These are phyloP conservation scores for Coemansia sp. DNA, from an alignment of 192 early-diverging fungal genomes.

Conservation along the genomic window DNA sequence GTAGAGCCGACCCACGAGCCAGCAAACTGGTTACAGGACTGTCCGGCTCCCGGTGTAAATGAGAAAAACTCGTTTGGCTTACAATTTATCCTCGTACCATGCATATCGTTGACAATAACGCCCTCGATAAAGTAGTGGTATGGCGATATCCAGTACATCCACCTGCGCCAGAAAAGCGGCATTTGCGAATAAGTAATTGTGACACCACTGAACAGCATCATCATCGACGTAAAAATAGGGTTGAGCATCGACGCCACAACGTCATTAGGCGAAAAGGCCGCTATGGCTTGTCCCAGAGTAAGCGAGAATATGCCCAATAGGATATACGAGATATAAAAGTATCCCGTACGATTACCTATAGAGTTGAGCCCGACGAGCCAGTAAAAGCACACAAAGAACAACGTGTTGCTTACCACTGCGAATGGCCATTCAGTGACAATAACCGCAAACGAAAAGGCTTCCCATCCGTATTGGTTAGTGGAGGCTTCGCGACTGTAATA, in stretches of 20 bases:
- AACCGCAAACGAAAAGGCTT: constrained; percentile 65
- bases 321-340: constrained; percentile 67
- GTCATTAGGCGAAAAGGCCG: constrained; percentile 64
- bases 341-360: constrained; percentile 56
- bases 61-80: constrained; percentile 54
- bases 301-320: constrained; percentile 68
- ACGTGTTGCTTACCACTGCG: constrained; percentile 60
- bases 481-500: constrained; percentile 71
- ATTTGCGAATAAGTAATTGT: constrained; percentile 64
- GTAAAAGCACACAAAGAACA: constrained; percentile 76
- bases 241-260: constrained; percentile 64
- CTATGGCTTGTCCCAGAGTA: constrained; percentile 72
- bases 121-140: constrained; percentile 72
- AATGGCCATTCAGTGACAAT: constrained; percentile 74
- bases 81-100: constrained; percentile 56
- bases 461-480: constrained; percentile 69
- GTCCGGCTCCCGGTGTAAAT: constrained; percentile 61
- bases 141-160: constrained; percentile 73
- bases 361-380: constrained; percentile 68
- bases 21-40: constrained; percentile 66
- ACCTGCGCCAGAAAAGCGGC: constrained; percentile 69
- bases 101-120: constrained; percentile 63
- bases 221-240: constrained; percentile 67
- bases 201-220: constrained; percentile 73
- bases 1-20: constrained; percentile 56